Evolutionary conservation across 495 filamentous ascomycete species (phyloP).

Genomic region (Trichoderma virens): DNA sequence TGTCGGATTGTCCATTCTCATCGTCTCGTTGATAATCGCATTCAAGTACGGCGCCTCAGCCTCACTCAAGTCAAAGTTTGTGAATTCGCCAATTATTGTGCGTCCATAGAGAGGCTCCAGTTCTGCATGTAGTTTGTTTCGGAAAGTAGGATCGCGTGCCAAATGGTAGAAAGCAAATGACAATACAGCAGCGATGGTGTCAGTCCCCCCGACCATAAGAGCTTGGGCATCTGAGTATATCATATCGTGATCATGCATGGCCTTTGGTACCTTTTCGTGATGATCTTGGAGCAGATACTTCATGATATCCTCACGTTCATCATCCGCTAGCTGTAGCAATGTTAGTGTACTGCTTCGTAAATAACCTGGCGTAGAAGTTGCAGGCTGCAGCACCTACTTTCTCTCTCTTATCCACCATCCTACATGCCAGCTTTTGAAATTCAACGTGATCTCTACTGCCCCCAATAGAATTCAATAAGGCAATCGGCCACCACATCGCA

Average conservation of each 20-base stretch:
- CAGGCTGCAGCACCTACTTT: slow-evolving; percentile 9
- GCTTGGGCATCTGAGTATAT: slow-evolving; percentile 15
- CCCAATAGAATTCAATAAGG: slow-evolving; percentile 8
- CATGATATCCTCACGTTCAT: slow-evolving; percentile 15
- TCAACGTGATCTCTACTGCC: slow-evolving; percentile 10
- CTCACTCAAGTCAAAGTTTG: neutral
- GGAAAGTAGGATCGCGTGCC: slow-evolving; percentile 9
- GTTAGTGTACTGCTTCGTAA: neutral
- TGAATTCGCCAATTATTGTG: slow-evolving; percentile 14
- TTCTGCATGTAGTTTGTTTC: slow-evolving; percentile 9
- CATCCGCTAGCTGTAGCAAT: slow-evolving; percentile 3
- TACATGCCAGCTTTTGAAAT: slow-evolving; percentile 14
- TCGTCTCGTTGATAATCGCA: neutral
- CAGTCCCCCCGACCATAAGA: slow-evolving; percentile 17
- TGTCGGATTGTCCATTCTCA: neutral
- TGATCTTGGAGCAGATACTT: slow-evolving; percentile 16
- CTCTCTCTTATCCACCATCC: slow-evolving; percentile 14
- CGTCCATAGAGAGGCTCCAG: slow-evolving; percentile 13
- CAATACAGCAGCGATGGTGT: slow-evolving; percentile 18
- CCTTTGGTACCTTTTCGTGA: slow-evolving; percentile 14
- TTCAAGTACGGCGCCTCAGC: neutral
- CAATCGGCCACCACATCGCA: slow-evolving; percentile 16
- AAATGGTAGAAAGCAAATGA: slow-evolving; percentile 16
- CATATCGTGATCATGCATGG: slow-evolving; percentile 15
- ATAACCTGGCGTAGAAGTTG: neutral